A percentile compares a stretch with the other conserved stretches of the same genome.
Conservation (phyloP, 768 basidiomycete genomes). For the Pseudohyphozyma bogoriensis region DNA sequence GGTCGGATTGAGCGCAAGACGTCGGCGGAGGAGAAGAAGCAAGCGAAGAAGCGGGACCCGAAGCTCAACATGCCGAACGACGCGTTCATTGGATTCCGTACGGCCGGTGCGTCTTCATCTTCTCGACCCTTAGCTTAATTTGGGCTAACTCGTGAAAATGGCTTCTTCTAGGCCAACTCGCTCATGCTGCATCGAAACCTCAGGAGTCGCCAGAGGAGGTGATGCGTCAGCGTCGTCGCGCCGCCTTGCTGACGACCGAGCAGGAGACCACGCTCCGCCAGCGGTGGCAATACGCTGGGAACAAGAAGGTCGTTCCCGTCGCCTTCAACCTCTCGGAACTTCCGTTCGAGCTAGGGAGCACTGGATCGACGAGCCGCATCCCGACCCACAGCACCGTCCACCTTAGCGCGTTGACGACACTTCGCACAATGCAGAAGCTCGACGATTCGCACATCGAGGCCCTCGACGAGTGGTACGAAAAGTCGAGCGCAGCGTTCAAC, state of each 20-base stretch:
- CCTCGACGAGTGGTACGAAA: constrained; percentile 24
- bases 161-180: too few species aligned
- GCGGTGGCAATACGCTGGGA: constrained; percentile 14
- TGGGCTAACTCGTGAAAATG: too few species aligned
- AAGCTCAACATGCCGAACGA: constrained; percentile 61
- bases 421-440: constrained; percentile 1
- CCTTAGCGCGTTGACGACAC: constrained; percentile 4
- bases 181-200: constrained; percentile 39
- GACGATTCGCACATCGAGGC: constrained; percentile 3
- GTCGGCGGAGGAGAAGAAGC: constrained; percentile 22
- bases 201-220: constrained; percentile 11
- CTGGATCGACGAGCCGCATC: constrained; percentile 16
- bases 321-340: not conserved
- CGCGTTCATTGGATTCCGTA: constrained; percentile 63
- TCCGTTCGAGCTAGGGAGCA: constrained; percentile 5
- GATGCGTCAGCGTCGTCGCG: constrained; percentile 16
- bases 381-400: constrained; percentile 11
- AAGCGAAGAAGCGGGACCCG: constrained; percentile 39
- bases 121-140: too few species aligned
- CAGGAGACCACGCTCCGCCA: constrained; percentile 13
- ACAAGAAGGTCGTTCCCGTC: not conserved
- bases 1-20: constrained; percentile 8
- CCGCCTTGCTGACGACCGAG: constrained; percentile 16
- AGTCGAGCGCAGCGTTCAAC: constrained; percentile 16
- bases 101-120: too few species aligned